Evolutionary conservation across 495 filamentous ascomycete genomes (phyloP).

Genomic region (Pseudomonodictys pantanalensis): DNA sequence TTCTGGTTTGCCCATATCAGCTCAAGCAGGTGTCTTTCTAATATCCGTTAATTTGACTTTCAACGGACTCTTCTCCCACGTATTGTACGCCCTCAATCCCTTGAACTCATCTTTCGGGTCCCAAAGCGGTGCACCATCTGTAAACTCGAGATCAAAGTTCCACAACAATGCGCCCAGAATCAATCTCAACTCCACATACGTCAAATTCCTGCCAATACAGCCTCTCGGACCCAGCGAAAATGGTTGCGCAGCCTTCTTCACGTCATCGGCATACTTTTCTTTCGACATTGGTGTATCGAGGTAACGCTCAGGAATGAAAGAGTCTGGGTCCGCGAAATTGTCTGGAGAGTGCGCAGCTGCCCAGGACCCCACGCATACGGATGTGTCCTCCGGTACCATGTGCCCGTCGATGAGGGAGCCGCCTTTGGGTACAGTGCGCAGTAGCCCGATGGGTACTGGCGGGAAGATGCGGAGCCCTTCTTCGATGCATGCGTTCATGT

Average conservation of each 20-base stretch:
- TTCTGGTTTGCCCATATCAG: no score
- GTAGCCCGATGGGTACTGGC: constrained; percentile 49
- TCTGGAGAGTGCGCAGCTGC: constrained; percentile 26
- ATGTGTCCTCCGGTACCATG: constrained; percentile 40
- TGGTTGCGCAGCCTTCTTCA: constrained; percentile 33
- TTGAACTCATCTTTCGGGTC: constrained; percentile 21
- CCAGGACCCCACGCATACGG: constrained; percentile 27
- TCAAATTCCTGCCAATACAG: constrained; percentile 36
- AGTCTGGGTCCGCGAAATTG: constrained; percentile 35
- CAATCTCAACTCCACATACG: constrained; percentile 37
- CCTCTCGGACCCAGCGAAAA: constrained; percentile 37
- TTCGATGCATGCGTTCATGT: constrained; percentile 48
- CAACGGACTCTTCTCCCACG: constrained; percentile 36
- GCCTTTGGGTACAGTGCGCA: constrained; percentile 47
- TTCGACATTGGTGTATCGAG: constrained; percentile 10
- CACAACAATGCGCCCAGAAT: constrained; percentile 36
- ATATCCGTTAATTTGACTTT: constrained; percentile 32
- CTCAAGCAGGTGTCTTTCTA: constrained; percentile 19
- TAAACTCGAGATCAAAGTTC: constrained; percentile 37
- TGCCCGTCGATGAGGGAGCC: constrained; percentile 44
- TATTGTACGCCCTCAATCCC: constrained; percentile 34
- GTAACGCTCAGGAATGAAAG: constrained; percentile 39
- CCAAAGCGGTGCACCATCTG: constrained; percentile 26
- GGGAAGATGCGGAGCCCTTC: constrained; percentile 57
- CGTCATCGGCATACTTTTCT: constrained; percentile 22